Evolutionary conservation across 2,329 filamentous ascomycete genomes (phyloP), one percentile per base, ranked within the genome.

Genomic region (Aspergillus carbonarius): DNA sequence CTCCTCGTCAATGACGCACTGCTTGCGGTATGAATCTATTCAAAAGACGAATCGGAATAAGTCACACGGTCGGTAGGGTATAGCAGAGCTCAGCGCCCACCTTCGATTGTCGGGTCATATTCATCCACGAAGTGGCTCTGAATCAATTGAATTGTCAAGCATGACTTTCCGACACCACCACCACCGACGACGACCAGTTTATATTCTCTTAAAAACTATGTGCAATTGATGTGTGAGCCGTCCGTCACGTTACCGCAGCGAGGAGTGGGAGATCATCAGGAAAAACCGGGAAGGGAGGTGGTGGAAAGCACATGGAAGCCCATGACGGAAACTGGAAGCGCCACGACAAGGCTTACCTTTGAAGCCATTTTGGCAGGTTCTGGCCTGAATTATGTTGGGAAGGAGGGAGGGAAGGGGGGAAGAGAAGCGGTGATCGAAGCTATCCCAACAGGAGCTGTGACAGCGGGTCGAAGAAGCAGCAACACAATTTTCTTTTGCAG

Each of bases 31-130:
- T 63, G 95, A 98, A 76, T 99, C 95, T 99, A 39, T 55, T 60
- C 27, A 30, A 49, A 32, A 44, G 37, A 25, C 27, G 47, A 34
- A 57, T 46, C 61, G 20, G 35, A 44, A 58, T 66, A 52, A 69
- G 65, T 50, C 47, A 57, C 46, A 56, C 23, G 47, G 55, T 62
- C 32, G 65, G 66, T 55, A 59, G 44, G 27, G 52, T 47, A 52
- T 51, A 44, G 70, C 23, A 58, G n/a, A 47, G 20, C 58, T 35
- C 44, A 61, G 77, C 40, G 61, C 72, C 61, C 66, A 81, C 95
- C 95, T 90, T 99, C 95, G 74, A 99, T 98, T 72, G 95, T 99
- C 58, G 95, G 95, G 79, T 99, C 95, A 79, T 99, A 99, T 79
- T 98, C 95, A 79, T 98, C 95, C 75, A 98, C 93, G 82, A 99